Conservation (phyloP, 164 flowering plant genomes). For the Magnolia officinalis region DNA sequence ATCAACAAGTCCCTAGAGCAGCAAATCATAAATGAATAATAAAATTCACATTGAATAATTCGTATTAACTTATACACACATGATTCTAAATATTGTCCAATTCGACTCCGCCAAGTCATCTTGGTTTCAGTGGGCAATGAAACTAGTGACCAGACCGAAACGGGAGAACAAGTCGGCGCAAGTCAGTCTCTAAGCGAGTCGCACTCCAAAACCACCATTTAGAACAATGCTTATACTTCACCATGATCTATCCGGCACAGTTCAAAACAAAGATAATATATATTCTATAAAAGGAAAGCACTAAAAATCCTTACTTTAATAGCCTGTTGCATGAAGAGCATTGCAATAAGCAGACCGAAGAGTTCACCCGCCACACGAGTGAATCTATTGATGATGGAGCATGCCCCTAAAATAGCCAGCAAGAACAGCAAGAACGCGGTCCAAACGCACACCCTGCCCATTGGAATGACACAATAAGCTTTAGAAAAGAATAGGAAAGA, state of each 20-base stretch:
- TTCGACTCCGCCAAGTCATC: too few relatives aligned
- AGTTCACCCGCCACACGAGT: slow-evolving; percentile 94
- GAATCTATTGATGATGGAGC: slow-evolving; percentile 85
- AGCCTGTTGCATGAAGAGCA: slow-evolving; percentile 96
- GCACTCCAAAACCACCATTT: not conserved
- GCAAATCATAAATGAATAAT: not conserved
- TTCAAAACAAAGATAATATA: too few relatives aligned
- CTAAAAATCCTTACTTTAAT: slow-evolving; percentile 48
- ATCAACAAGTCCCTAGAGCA: slow-evolving; percentile 73
- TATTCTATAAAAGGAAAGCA: too few relatives aligned
- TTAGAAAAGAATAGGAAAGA: not conserved
- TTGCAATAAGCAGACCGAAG: slow-evolving; percentile 84
- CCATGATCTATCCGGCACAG: too few relatives aligned
- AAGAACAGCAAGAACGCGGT: slow-evolving; percentile 68
- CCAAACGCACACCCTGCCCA: slow-evolving; percentile 88
- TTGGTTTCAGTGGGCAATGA: too few relatives aligned
- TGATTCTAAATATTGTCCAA: too few relatives aligned
- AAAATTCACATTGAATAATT: not conserved
- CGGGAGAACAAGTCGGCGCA: too few relatives aligned
- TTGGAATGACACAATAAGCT: not conserved
- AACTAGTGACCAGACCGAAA: too few relatives aligned
- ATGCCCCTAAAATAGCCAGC: slow-evolving; percentile 73
- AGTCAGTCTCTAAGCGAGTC: not conserved
- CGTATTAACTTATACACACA: too few relatives aligned
- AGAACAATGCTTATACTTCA: too few relatives aligned